Evolutionary conservation across 2,329 filamentous ascomycete genomes (phyloP).

Genomic region (Botrytis medusae): DNA sequence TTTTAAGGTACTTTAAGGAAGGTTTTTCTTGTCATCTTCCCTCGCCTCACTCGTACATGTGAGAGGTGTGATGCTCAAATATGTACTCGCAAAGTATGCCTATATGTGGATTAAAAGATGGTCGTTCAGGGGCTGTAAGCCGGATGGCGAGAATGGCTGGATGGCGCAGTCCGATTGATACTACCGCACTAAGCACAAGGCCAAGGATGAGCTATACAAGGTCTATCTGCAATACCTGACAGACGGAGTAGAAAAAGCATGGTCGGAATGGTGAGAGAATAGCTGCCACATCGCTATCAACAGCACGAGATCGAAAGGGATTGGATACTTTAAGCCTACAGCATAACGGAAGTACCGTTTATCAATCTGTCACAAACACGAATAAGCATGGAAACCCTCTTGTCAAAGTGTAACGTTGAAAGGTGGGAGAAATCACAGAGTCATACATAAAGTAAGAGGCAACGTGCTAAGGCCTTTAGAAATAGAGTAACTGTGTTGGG

Average conservation of each 20-base stretch:
- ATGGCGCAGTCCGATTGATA: conserved; percentile 6
- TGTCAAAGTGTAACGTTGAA: neutral
- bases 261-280: conserved; percentile 1
- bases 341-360: neutral
- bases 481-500: neutral
- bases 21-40: neutral
- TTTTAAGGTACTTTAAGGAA: neutral
- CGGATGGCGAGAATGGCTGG: neutral
- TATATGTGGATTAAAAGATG: neutral
- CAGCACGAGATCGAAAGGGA: conserved; percentile 3
- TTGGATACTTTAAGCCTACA: neutral
- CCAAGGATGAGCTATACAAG: neutral
- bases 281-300: neutral
- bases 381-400: neutral
- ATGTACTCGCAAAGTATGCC: neutral
- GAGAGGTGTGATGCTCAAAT: neutral
- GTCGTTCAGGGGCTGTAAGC: neutral
- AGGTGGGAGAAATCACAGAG: neutral
- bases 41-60: conserved; percentile 7
- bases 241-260: neutral
- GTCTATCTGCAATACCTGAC: neutral
- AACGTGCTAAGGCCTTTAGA: neutral
- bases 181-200: neutral
- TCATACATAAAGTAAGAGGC: neutral
- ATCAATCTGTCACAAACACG: neutral